Evolutionary conservation across 768 basidiomycete genomes (phyloP).

Genomic region (Lactarius akahatsu): DNA sequence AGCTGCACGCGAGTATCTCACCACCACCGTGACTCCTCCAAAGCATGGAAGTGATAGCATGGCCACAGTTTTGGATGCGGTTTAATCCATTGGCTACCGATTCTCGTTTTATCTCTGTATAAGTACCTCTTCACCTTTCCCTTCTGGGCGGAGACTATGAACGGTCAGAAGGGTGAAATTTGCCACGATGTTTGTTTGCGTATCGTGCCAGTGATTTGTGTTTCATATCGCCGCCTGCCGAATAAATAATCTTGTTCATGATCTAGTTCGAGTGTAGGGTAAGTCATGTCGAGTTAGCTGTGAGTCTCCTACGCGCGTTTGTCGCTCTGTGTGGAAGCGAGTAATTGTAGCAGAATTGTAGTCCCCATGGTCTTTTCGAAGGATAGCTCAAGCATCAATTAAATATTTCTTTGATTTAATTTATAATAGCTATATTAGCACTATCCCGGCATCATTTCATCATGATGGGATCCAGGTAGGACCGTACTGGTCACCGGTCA

Average conservation of each 20-base stretch:
- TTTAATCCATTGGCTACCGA: neutral
- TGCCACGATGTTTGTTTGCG: neutral
- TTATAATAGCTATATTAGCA: no score
- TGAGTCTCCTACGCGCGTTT: neutral
- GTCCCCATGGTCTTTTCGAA: neutral
- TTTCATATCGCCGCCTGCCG: neutral
- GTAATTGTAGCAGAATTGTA: neutral
- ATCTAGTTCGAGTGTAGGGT: neutral
- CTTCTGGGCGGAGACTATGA: neutral
- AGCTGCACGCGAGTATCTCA: conserved; percentile 9
- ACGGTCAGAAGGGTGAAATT: neutral
- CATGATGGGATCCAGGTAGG: no score
- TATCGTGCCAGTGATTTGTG: neutral
- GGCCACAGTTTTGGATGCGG: neutral
- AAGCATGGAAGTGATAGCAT: neutral
- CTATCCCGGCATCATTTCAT: neutral
- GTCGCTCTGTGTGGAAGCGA: neutral
- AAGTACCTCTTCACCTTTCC: neutral
- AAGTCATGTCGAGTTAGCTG: neutral
- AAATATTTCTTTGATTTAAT: no score
- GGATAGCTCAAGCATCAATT: no score
- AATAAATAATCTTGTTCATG: neutral
- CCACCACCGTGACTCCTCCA: no score
- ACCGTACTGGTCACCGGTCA: no score
- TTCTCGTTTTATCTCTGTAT: neutral